Conservation (phyloP, 129 eudicot species). For the Helianthus tuberosus region DNA sequence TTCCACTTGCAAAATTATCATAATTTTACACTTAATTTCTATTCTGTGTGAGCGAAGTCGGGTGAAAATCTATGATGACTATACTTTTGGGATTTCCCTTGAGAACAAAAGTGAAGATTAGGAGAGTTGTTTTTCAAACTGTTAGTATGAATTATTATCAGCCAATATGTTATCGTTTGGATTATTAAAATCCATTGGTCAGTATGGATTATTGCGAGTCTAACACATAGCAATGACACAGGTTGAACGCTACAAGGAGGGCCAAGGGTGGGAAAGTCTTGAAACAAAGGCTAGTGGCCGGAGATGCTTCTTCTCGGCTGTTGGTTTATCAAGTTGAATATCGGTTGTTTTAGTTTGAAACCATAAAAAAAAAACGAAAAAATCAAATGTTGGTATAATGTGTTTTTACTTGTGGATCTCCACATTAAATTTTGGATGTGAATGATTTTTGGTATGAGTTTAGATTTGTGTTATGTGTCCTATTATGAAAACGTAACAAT, state of each 20-base stretch:
- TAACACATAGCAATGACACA: constrained; percentile 27
- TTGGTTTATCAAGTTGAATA: constrained; percentile 35
- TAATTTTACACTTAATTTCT: too few species aligned
- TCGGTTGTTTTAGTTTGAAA: neutral
- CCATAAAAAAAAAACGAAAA: neutral
- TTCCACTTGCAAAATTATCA: too few species aligned
- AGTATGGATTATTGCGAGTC: neutral
- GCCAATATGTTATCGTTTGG: too few species aligned
- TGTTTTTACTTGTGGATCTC: neutral
- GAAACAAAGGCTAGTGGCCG: constrained; percentile 46
- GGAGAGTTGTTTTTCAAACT: too few species aligned
- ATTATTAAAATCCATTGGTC: too few species aligned
- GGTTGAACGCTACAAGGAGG: constrained; percentile 81
- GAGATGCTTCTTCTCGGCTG: constrained; percentile 67
- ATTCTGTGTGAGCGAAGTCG: too few species aligned
- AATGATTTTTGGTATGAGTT: neutral
- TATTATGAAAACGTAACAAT: neutral
- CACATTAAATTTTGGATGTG: neutral
- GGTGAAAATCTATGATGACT: too few species aligned
- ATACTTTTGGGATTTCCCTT: too few species aligned
- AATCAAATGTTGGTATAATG: neutral
- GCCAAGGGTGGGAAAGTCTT: constrained; percentile 59
- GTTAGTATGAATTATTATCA: too few species aligned
- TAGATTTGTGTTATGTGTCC: neutral
- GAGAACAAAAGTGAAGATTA: too few species aligned